A percentile compares a stretch with the other conserved stretches of the same genome.
Conservation (phyloP, 768 basidiomycete genomes). For the Psilocybe subaeruginosa region DNA sequence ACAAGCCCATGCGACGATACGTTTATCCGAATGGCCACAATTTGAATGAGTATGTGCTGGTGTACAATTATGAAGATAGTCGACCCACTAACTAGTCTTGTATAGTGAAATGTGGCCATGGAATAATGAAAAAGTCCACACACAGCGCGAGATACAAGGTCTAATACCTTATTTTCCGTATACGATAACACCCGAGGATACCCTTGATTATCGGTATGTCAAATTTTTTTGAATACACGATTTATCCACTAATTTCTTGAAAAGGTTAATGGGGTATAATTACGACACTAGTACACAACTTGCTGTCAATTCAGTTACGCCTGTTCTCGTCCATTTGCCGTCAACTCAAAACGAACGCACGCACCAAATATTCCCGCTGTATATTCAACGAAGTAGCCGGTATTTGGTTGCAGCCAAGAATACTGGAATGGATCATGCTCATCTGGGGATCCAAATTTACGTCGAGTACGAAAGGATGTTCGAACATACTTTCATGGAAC, state of each 20-base stretch:
- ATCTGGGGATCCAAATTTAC: constrained; percentile 7
- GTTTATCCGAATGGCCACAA: constrained; percentile 13
- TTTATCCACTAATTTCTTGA: not conserved
- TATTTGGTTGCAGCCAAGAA: constrained; percentile 13
- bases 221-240: not conserved
- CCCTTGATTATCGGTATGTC: constrained; percentile 13
- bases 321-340: constrained; percentile 14
- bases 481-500: constrained; percentile 9
- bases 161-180: constrained; percentile 14
- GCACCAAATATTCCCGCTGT: constrained; percentile 10
- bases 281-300: constrained; percentile 13
- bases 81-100: not conserved
- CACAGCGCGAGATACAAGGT: constrained; percentile 3
- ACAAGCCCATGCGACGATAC: constrained; percentile 1
- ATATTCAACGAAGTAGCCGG: constrained; percentile 6
- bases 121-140: constrained; percentile 5
- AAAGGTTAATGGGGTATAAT: constrained; percentile 7
- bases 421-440: not conserved
- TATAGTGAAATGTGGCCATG: constrained; percentile 16
- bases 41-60: constrained; percentile 7
- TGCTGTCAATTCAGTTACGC: constrained; percentile 8
- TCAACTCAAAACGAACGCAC: constrained; percentile 1
- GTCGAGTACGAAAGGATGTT: constrained; percentile 7
- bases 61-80: no score
- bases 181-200: constrained; percentile 6